Conservation (phyloP, 441 rosid genomes). For the Erodium texanum region DNA sequence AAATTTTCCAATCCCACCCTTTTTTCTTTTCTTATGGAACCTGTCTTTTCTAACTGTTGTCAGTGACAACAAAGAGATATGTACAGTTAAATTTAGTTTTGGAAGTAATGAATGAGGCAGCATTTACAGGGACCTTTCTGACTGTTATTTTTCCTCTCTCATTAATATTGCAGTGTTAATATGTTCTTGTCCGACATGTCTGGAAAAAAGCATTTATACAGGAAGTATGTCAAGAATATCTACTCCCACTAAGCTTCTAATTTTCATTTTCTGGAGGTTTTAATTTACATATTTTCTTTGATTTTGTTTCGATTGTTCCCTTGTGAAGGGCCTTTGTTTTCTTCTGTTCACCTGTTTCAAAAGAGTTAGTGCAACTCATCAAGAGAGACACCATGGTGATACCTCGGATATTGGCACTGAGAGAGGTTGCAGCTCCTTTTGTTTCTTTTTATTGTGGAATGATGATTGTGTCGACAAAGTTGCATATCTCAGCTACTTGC, state of each 20-base stretch:
- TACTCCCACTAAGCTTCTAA: conserved; percentile 2
- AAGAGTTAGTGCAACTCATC: conserved; percentile 66
- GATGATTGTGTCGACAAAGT: conserved; percentile 11
- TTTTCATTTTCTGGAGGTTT: conserved; percentile 14
- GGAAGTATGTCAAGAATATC: conserved; percentile 50
- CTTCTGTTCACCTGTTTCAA: conserved; percentile 90
- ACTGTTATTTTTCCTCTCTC: conserved; percentile 6
- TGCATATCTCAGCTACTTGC: conserved; percentile 9
- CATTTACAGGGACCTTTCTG: background rate
- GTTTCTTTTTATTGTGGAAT: conserved; percentile 19
- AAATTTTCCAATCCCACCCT: too few species aligned
- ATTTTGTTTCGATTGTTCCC: conserved; percentile 12
- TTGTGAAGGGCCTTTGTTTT: conserved; percentile 82
- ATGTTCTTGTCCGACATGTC: conserved; percentile 92
- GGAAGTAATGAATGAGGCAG: background rate
- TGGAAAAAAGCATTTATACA: conserved; percentile 78
- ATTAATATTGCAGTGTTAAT: conserved; percentile 42
- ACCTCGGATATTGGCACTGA: conserved; percentile 81
- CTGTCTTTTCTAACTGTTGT: background rate
- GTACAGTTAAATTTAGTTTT: background rate
- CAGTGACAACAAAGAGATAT: conserved; percentile 2
- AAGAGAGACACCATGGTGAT: conserved; percentile 69
- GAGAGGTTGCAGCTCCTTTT: conserved; percentile 54
- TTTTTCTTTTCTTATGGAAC: too few species aligned
- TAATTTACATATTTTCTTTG: conserved; percentile 8